Conservation (phyloP, 2,329 filamentous ascomycete species). For the Zasmidium angulare region DNA sequence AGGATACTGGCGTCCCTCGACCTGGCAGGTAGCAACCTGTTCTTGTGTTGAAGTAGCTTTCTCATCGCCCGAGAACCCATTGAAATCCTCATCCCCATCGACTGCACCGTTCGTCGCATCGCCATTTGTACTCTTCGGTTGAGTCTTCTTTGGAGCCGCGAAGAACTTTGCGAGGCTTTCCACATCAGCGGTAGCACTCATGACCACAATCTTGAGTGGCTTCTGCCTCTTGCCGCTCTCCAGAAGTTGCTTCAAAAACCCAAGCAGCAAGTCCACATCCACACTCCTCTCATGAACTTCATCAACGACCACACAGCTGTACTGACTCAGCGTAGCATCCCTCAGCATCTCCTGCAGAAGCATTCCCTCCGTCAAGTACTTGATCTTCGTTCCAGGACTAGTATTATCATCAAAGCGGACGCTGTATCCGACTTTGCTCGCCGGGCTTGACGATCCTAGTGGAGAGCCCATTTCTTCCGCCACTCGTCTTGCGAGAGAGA, state of each 20-base stretch:
- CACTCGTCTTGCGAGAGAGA: conserved; percentile 83
- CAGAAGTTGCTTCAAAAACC: conserved; percentile 80
- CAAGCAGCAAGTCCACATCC: conserved; percentile 87
- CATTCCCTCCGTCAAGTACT: conserved; percentile 96
- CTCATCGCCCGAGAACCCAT: not conserved
- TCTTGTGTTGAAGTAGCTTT: not conserved
- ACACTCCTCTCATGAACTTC: conserved; percentile 96
- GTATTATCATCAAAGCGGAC: conserved; percentile 90
- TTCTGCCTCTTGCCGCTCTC: conserved; percentile 61
- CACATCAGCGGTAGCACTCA: conserved; percentile 95
- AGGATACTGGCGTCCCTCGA: conserved; percentile 83
- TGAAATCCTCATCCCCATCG: conserved; percentile 5
- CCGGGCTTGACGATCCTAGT: conserved; percentile 53
- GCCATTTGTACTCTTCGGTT: not conserved
- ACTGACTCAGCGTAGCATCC: conserved; percentile 78
- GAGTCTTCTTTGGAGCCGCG: conserved; percentile 36
- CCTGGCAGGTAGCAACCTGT: conserved; percentile 52
- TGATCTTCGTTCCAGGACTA: conserved; percentile 71
- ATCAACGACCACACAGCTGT: conserved; percentile 89
- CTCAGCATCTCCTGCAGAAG: conserved; percentile 87
- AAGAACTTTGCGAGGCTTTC: conserved; percentile 78
- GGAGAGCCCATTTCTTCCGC: conserved; percentile 75
- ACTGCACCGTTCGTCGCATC: not conserved
- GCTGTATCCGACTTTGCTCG: conserved; percentile 79
- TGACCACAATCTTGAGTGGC: conserved; percentile 84